phyloP scores from a whole-genome alignment of 179 eudicot genomes.

The Pouteria campechiana region DNA sequence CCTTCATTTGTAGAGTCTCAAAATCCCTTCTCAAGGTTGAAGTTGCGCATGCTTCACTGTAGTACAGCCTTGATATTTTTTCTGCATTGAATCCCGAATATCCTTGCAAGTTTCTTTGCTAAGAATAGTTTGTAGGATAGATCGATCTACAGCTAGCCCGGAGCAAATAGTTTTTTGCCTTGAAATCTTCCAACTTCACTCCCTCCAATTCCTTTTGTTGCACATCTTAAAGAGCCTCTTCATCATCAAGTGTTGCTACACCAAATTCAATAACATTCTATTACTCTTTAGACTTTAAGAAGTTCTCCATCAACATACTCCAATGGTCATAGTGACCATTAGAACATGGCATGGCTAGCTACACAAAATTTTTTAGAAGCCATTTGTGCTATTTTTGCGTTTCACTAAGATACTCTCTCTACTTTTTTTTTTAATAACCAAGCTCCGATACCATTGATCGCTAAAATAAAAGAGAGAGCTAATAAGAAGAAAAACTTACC shows the following conservation, averaged over 20 bases:
- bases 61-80: neutral
- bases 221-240: neutral
- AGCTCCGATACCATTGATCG: no score
- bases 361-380: neutral
- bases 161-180: neutral
- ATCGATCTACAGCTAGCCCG: neutral
- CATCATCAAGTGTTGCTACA: neutral
- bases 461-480: no score
- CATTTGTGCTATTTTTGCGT: no score
- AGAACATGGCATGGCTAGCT: no score
- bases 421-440: no score
- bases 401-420: no score
- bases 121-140: neutral
- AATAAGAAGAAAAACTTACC: no score
- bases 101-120: neutral
- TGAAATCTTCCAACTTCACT: neutral
- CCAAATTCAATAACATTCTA: neutral
- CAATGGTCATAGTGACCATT: neutral
- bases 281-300: neutral
- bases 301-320: neutral
- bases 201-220: neutral
- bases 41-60: neutral
- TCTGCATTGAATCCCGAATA: neutral
- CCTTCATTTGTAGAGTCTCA: no score
- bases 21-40: no score